A percentile compares a stretch with the other conserved stretches of the same genome.
Evolutionary conservation across 2,329 filamentous ascomycete species (phyloP).

Genomic region (Elsinoe necatrix): DNA sequence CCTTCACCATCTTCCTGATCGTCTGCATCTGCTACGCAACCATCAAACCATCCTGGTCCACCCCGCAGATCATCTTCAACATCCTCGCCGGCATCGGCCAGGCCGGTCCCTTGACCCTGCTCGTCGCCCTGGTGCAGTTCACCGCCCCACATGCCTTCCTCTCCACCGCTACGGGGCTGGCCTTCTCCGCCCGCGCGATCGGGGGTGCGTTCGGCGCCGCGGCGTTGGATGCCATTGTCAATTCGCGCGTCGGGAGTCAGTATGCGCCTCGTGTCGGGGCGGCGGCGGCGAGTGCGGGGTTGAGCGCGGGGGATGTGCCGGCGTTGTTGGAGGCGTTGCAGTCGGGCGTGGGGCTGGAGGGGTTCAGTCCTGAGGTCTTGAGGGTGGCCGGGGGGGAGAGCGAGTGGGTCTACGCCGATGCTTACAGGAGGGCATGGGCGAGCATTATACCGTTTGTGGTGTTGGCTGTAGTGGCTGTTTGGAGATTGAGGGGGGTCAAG

Average conservation of each 20-base stretch:
- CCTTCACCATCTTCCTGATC: conserved; percentile 41
- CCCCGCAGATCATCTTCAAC: conserved; percentile 41
- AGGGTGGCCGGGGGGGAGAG: conserved; percentile 35
- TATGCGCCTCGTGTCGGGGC: conserved; percentile 35
- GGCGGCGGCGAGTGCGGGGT: conserved; percentile 38
- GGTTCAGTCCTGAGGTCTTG: conserved; percentile 34
- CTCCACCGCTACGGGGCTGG: conserved; percentile 46
- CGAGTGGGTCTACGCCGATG: conserved; percentile 39
- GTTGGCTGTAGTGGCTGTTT: conserved; percentile 39
- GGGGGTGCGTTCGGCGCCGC: conserved; percentile 48
- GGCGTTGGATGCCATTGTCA: conserved; percentile 45
- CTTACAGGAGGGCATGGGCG: conserved; percentile 44
- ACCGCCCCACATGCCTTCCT: conserved; percentile 46
- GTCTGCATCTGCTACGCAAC: conserved; percentile 42
- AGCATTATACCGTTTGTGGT: conserved; percentile 47
- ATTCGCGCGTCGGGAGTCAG: conserved; percentile 36
- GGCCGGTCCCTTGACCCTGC: conserved; percentile 42
- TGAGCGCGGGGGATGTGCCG: conserved; percentile 33
- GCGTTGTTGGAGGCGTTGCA: conserved; percentile 35
- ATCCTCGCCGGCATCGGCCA: conserved; percentile 44
- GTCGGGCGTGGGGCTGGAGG: conserved; percentile 28
- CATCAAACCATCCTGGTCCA: conserved; percentile 38
- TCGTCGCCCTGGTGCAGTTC: conserved; percentile 46
- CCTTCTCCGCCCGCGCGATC: conserved; percentile 46
- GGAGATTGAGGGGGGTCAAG: conserved; percentile 40